Evolutionary conservation across 441 rosid species (phyloP).

Genomic region (Brassica balearica): DNA sequence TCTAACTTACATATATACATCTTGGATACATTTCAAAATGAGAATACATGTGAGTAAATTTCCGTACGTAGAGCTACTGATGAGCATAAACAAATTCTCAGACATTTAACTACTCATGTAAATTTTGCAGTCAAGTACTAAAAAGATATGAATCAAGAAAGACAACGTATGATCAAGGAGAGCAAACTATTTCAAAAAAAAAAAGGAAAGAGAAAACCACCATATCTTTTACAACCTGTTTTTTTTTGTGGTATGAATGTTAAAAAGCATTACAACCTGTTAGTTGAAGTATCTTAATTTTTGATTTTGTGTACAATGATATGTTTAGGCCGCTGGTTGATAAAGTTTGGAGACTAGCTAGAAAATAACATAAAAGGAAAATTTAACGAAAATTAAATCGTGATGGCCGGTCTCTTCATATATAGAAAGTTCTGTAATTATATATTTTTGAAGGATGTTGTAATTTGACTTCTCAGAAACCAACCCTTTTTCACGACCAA

Average conservation of each 20-base stretch:
- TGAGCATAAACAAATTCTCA: too few species aligned
- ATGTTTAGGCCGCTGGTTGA: background rate
- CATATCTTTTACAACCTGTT: too few species aligned
- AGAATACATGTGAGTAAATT: too few species aligned
- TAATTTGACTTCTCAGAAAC: conserved; percentile 36
- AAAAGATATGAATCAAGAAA: background rate
- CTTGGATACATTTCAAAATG: too few species aligned
- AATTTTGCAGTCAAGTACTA: background rate
- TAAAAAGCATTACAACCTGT: background rate
- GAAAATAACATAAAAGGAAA: background rate
- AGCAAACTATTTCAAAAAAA: too few species aligned
- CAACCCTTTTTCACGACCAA: conserved; percentile 37
- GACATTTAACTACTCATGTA: background rate
- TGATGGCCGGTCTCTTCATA: conserved; percentile 39
- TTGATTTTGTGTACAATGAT: background rate
- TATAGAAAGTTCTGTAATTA: conserved; percentile 13
- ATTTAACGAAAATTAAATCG: background rate
- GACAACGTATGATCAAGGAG: background rate
- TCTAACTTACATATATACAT: too few species aligned
- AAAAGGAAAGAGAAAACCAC: too few species aligned
- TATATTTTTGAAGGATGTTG: conserved; percentile 14
- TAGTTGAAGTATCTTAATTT: background rate
- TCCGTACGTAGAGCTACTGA: too few species aligned
- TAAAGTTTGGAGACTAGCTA: background rate
- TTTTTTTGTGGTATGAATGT: too few species aligned